phyloP scores from a whole-genome alignment of 192 early-diverging fungal species.

The Rhizophagus clarus region DNA sequence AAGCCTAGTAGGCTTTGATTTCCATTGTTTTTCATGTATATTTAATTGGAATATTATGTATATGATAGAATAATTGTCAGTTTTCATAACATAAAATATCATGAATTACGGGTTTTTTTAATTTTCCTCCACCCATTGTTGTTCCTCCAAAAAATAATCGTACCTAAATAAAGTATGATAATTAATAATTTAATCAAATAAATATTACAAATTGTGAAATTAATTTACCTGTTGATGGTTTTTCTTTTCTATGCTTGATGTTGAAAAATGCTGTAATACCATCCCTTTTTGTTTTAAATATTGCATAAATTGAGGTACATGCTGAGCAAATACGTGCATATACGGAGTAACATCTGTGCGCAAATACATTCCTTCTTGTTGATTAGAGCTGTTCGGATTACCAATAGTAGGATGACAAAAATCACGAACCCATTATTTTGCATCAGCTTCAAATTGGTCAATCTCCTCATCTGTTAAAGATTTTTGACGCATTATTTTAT shows the following conservation, averaged over 20 bases:
- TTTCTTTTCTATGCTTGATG: slow-evolving; percentile 4
- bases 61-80: no score
- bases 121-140: no score
- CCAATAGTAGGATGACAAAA: neutral
- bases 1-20: no score
- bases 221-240: neutral
- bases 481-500: neutral
- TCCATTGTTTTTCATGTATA: no score
- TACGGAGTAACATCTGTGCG: neutral
- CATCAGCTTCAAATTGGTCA: neutral
- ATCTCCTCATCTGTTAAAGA: neutral
- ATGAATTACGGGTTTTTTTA: no score
- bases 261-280: neutral
- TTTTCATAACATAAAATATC: no score
- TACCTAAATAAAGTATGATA: no score
- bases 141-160: no score
- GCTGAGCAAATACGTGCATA: slow-evolving; percentile 3
- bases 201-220: no score
- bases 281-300: neutral
- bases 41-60: no score
- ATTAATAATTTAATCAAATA: no score
- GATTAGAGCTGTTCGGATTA: neutral
- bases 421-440: neutral
- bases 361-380: slow-evolving; percentile 1
- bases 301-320: neutral